Base-by-base conservation (phyloP, 2,329 filamentous ascomycete genomes). In the Aureobasidium sp. region DNA sequence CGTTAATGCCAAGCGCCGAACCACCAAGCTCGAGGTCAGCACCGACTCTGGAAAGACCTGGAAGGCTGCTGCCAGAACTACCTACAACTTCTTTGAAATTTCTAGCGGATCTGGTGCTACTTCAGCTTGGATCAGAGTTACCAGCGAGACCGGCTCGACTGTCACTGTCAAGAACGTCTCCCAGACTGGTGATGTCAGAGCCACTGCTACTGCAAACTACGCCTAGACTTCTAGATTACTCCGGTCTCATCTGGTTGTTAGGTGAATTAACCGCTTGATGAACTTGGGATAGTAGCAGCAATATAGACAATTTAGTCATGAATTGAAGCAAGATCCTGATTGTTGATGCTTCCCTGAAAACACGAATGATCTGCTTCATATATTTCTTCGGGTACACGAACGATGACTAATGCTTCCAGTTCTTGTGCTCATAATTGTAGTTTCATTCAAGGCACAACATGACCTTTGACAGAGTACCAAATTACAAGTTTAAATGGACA, bases 61-160 rank as follows among this genome's bases (percentile, higher is more conserved):
- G 65, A 64, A 63, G 62, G 37, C 20, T 17, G 61, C 64, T 27
- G 62, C 34, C n/a, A 61, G 66, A 47, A 60, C 66, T 41, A 65
- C 59, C 32, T 67, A 69, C 64, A 69, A 69, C 63, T 67, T 68
- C 57, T 69, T 69, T 46, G 65, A 65, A 46, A 63, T 66, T 20
- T 56, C 62, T 0, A 62, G 63, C 20, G 63, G 60, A 5, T 26
- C 63, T 9, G 61, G 63, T 34, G 48, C 61, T 17, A 47, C 56
- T 10, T 62, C 63, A 12, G 67, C 66, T 47, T 67, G 64, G 65
- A 63, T 69, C 44, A 59, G 65, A 56, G 64, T 65, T 8, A 68
- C 65, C 12, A 63, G 59, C 36, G 52, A 66, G n/a, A 63, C 51
- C 13, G 65, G 63, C 7, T 37, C 46, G 5, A 29, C 57, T 15